A percentile compares a stretch with the other conserved stretches of the same genome.
These are phyloP conservation scores for Hippophae rhamnoides DNA, from an alignment of 306 rosid species.

Conservation along the genomic window DNA sequence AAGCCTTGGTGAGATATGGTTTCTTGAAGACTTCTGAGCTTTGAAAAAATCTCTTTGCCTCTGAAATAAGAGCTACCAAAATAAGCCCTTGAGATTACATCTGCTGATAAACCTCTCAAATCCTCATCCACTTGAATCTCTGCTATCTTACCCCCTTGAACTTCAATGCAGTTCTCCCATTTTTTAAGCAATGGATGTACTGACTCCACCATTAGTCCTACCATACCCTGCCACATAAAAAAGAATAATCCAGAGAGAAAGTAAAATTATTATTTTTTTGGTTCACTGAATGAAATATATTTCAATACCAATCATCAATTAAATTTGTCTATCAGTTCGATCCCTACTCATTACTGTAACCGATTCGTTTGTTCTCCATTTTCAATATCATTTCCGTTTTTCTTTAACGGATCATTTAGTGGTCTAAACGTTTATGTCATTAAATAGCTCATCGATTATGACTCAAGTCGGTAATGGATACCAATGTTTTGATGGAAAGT, in stretches of 20 bases:
- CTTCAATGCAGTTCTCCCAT: slow-evolving; percentile 53
- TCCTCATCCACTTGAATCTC: slow-evolving; percentile 65
- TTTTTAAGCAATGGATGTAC: slow-evolving; percentile 40
- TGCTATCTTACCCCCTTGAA: slow-evolving; percentile 25
- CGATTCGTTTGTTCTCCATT: too few species aligned
- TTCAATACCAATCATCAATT: neutral
- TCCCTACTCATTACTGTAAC: too few species aligned
- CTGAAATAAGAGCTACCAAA: slow-evolving; percentile 70
- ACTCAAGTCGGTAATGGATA: too few species aligned
- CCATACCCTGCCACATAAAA: slow-evolving; percentile 56
- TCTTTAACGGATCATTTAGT: too few species aligned
- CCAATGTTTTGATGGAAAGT: too few species aligned
- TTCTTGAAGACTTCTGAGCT: slow-evolving; percentile 64
- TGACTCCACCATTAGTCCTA: slow-evolving; percentile 59
- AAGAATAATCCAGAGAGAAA: neutral
- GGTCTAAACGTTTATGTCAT: too few species aligned
- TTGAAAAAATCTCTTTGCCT: slow-evolving; percentile 66
- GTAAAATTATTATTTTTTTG: too few species aligned
- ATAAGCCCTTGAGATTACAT: slow-evolving; percentile 84
- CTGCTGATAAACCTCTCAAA: slow-evolving; percentile 61
- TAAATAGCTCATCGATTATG: too few species aligned
- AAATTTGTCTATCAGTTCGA: too few species aligned
- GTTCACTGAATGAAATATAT: too few species aligned
- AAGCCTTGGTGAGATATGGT: slow-evolving; percentile 43
- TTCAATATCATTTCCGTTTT: too few species aligned